A percentile compares a stretch with the other conserved stretches of the same genome.
These are phyloP conservation scores for Fusarium keratoplasticum DNA, from an alignment of 2,329 filamentous ascomycete genomes.

Conservation along the genomic window DNA sequence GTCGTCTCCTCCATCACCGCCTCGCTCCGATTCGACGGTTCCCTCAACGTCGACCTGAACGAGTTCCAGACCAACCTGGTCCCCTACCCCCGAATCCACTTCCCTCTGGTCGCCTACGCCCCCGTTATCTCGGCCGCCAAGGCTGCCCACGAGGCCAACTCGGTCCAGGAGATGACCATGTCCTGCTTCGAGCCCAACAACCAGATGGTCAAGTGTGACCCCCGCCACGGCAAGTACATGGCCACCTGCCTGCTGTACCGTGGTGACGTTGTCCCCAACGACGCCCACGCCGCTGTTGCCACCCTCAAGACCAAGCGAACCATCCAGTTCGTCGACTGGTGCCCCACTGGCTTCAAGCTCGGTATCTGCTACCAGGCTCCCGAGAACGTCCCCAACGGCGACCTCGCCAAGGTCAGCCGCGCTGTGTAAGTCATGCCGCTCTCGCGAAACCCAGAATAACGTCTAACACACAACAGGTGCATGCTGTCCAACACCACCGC, in stretches of 20 bases:
- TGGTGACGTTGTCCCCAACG: constrained; percentile 97
- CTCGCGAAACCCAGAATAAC: neutral
- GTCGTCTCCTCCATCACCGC: constrained; percentile 99
- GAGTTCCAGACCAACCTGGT: constrained; percentile 99
- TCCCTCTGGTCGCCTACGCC: constrained; percentile 96
- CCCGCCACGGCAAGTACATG: constrained; percentile 99
- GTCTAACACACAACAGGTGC: constrained; percentile 67
- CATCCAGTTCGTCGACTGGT: constrained; percentile 99
- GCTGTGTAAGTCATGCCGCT: constrained; percentile 81
- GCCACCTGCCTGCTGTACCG: constrained; percentile 98
- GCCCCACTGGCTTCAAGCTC: constrained; percentile 99
- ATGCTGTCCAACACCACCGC: constrained; percentile 99
- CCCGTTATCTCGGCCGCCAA: constrained; percentile 95
- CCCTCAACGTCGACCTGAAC: constrained; percentile 98
- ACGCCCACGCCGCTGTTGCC: constrained; percentile 91
- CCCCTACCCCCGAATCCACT: constrained; percentile 98
- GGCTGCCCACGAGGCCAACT: constrained; percentile 97
- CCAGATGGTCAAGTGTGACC: constrained; percentile 99
- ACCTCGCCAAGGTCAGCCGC: constrained; percentile 97
- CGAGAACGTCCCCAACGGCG: constrained; percentile 94
- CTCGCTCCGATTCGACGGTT: constrained; percentile 97
- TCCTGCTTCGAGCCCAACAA: constrained; percentile 99
- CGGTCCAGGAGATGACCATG: constrained; percentile 97
- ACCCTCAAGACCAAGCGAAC: constrained; percentile 99
- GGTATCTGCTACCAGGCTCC: constrained; percentile 99